Evolutionary conservation across 768 basidiomycete genomes (phyloP).

Genomic region (Chlorophyllum brunneum): DNA sequence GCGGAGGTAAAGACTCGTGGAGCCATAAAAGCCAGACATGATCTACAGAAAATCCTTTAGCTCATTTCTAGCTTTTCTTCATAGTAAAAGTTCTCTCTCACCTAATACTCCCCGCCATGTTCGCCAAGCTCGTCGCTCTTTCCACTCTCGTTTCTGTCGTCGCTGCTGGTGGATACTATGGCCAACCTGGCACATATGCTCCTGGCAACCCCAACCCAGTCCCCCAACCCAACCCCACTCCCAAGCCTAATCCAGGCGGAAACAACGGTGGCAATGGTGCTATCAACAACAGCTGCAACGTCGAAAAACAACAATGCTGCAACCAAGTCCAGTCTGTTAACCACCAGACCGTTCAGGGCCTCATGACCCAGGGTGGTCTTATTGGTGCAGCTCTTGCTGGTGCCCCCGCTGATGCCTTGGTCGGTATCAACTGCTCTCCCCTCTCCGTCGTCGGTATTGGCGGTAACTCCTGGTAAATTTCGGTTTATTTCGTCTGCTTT

Average conservation of each 20-base stretch:
- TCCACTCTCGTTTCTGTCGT: no score
- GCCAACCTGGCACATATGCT: no score
- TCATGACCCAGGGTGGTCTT: conserved; percentile 14
- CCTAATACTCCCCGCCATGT: no score
- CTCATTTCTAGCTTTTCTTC: no score
- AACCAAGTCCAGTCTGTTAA: conserved; percentile 5
- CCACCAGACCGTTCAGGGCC: not conserved
- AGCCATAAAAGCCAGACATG: no score
- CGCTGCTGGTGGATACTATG: no score
- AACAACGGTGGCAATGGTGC: not conserved
- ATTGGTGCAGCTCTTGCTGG: conserved; percentile 16
- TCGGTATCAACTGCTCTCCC: conserved; percentile 25
- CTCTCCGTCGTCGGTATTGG: conserved; percentile 22
- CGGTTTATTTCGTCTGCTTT: not conserved
- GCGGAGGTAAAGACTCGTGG: no score
- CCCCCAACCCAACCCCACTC: not conserved
- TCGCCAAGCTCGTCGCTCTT: no score
- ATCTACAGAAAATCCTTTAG: no score
- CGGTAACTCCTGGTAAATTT: conserved; percentile 21
- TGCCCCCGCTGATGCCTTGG: conserved; percentile 17
- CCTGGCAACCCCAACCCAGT: not conserved
- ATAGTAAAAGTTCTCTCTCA: no score
- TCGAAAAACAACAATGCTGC: conserved; percentile 7
- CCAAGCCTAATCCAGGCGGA: not conserved
- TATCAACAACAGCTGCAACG: conserved; percentile 4